A percentile compares a stretch with the other conserved stretches of the same genome.
Conservation (phyloP, 805 yeast species). For the Brettanomyces nanus region DNA sequence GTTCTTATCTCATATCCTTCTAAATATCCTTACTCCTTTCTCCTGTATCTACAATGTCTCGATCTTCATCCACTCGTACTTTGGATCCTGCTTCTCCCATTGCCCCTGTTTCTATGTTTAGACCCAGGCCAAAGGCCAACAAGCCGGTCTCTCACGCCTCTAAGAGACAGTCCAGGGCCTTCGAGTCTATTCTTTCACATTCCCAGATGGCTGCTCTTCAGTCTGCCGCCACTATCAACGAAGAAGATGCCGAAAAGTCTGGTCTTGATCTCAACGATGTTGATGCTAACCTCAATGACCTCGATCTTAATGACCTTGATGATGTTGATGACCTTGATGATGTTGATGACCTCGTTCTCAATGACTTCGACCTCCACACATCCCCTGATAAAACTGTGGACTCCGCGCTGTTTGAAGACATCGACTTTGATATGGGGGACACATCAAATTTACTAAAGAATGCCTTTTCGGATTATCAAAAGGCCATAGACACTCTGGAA, state of each 20-base stretch:
- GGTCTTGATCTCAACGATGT: too few species aligned
- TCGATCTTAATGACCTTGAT: conserved; percentile 4
- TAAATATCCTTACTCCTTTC: too few species aligned
- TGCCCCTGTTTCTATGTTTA: too few species aligned
- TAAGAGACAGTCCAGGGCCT: neutral
- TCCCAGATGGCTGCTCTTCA: neutral
- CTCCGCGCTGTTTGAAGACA: conserved; percentile 8
- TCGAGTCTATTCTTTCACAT: neutral
- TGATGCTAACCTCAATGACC: conserved; percentile 4
- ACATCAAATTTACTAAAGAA: conserved; percentile 13
- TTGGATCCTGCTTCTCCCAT: neutral
- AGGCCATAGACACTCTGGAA: conserved; percentile 11
- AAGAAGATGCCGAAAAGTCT: too few species aligned
- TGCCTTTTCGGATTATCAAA: conserved; percentile 20
- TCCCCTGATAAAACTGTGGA: too few species aligned
- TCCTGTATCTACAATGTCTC: too few species aligned
- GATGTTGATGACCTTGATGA: conserved; percentile 4
- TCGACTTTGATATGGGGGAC: conserved; percentile 12
- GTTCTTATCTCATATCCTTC: too few species aligned
- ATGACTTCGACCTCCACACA: neutral
- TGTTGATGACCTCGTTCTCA: neutral
- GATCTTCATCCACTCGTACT: too few species aligned
- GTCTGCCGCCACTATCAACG: neutral
- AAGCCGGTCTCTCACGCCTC: neutral
- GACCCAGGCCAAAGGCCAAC: too few species aligned